Base-by-base conservation (phyloP, 192 early-diverging fungal genomes). In the Phycomyces nitens region DNA sequence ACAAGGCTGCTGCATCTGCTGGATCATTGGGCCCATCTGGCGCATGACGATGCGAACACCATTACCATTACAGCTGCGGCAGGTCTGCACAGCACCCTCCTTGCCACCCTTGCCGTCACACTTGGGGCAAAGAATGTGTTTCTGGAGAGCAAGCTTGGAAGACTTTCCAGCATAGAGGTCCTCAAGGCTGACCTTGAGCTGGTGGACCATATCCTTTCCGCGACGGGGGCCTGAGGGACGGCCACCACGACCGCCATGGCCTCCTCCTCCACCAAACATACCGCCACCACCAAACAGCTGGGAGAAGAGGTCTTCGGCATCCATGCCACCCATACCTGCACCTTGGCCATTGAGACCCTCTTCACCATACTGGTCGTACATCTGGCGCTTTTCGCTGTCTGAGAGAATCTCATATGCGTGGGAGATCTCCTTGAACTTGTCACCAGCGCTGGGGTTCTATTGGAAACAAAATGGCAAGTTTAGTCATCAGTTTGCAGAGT, bases 11-110 rank as follows among this genome's bases (percentile, higher is more conserved):
- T 99, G 98, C 80, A 98, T 93, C 82, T 98, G 98, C 84, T 99
- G 98, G 60, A 99, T 89, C 96, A 99, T 98, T 20, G 98, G 98
- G 23, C 98, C 98, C 80, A 99, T 90, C 74, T 98, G 94, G 53
- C 96, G 82, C 62, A 96, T 81, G 59, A 89, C 85, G 23, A 96
- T 79, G 77, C 89, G 90, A 62, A 96, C 79, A 80, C 98, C 98
- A 57, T 89, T 85, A 42, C 98, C 98, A 42, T 88, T 70, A 83
- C 98, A 99, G 22, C 77, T 84, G 23, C 56, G 44, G 76, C 98
- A 99, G 26, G 83, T 77, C 80, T 86, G 86, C 53, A 92, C 92
- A 12, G 94, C 88, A 15, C 89, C 96, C 60, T 94, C 95, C 80
- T 97, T 97, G 47, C 96, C 96, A 60, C 98, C 98, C 71, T 87